Evolutionary conservation across 805 yeast genomes (phyloP).

Genomic region (Phaffomyces thermotolerans): DNA sequence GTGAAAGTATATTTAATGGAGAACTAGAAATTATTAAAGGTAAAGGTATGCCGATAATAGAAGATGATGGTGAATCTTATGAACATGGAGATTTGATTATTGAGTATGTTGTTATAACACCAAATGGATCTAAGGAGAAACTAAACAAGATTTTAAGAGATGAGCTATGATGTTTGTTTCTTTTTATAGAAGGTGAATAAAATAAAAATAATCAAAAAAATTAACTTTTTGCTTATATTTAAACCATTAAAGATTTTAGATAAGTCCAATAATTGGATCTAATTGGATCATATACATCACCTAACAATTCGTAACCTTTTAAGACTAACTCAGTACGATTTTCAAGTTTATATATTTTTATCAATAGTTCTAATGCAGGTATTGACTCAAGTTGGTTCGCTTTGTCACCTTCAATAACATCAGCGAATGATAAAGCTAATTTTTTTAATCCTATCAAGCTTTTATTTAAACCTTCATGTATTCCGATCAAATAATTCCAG

Average conservation of each 20-base stretch:
- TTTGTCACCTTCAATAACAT: slow-evolving; percentile 15
- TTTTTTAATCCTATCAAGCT: slow-evolving; percentile 33
- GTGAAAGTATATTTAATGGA: slow-evolving; percentile 52
- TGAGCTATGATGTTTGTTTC: slow-evolving; percentile 15
- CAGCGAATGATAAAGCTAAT: slow-evolving; percentile 40
- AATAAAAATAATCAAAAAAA: neutral
- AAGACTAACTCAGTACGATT: slow-evolving; percentile 29
- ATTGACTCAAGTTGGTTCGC: slow-evolving; percentile 32
- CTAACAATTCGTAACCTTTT: slow-evolving; percentile 44
- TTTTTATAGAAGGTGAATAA: neutral
- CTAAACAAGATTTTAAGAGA: slow-evolving; percentile 12
- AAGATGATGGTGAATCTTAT: slow-evolving; percentile 30
- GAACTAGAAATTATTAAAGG: slow-evolving; percentile 65
- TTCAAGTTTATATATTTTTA: slow-evolving; percentile 34
- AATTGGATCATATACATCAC: slow-evolving; percentile 50
- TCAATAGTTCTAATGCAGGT: slow-evolving; percentile 58
- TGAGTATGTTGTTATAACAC: slow-evolving; percentile 41
- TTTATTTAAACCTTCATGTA: slow-evolving; percentile 30
- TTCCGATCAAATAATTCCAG: slow-evolving; percentile 77
- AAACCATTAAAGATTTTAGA: slow-evolving; percentile 21
- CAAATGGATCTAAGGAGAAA: slow-evolving; percentile 27
- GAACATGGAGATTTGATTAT: slow-evolving; percentile 48
- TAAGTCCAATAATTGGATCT: slow-evolving; percentile 57
- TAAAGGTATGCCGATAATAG: slow-evolving; percentile 76
- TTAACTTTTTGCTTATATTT: neutral